phyloP scores from a whole-genome alignment of 345 rosid genomes.

The Clausena lansium region DNA sequence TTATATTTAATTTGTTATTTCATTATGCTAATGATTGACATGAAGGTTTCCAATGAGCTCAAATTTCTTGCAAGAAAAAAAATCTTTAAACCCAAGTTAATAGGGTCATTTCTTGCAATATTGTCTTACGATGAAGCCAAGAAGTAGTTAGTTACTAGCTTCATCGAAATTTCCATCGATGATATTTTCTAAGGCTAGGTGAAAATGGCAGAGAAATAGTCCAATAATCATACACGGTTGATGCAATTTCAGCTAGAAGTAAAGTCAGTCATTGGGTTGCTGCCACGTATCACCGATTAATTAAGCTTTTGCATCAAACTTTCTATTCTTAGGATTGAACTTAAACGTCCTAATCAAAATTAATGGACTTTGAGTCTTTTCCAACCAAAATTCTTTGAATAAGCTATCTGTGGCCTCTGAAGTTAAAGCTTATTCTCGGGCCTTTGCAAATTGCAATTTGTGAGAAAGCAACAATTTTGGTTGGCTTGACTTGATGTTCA shows the following conservation, averaged over 20 bases:
- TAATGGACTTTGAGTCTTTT: background rate
- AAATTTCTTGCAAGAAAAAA: conserved; percentile 1
- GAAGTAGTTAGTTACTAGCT: background rate
- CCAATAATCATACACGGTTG: background rate
- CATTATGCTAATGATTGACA: background rate
- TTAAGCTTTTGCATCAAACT: background rate
- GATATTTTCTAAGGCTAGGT: background rate
- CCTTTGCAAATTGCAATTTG: background rate
- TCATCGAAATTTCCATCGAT: background rate
- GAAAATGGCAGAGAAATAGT: background rate
- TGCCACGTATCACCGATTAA: background rate
- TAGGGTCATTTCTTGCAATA: background rate
- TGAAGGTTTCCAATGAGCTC: background rate
- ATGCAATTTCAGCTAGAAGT: background rate
- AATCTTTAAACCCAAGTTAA: background rate
- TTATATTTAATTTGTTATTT: background rate
- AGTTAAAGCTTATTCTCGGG: too few relatives aligned
- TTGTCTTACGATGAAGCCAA: background rate
- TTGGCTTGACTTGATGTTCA: background rate
- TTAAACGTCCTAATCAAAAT: background rate
- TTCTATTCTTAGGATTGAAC: background rate
- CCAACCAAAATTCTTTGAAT: too few relatives aligned
- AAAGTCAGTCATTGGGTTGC: background rate
- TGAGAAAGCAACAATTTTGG: background rate
- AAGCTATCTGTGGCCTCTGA: too few relatives aligned